These are phyloP conservation scores for Chaetomiaceae sp. DNA, from an alignment of 2,329 filamentous ascomycete genomes.

Conservation along the genomic window DNA sequence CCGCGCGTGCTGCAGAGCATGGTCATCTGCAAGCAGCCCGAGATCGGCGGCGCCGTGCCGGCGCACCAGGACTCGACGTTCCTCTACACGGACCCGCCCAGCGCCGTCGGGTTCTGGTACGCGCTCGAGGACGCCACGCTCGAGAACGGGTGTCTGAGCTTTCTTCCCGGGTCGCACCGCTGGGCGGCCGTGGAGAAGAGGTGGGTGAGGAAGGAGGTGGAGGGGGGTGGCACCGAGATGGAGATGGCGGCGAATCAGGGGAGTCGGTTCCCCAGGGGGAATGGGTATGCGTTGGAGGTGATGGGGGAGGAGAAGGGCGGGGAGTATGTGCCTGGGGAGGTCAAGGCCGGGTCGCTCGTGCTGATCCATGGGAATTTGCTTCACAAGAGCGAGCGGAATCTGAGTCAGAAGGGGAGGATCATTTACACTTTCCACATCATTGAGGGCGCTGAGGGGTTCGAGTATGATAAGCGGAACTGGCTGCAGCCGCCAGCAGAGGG, in stretches of 20 bases:
- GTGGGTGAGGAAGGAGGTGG: slow-evolving; percentile 63
- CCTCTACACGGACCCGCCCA: slow-evolving; percentile 82
- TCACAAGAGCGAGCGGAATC: slow-evolving; percentile 94
- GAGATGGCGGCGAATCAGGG: slow-evolving; percentile 69
- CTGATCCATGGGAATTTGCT: slow-evolving; percentile 93
- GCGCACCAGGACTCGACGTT: slow-evolving; percentile 93
- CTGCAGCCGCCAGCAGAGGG: slow-evolving; percentile 77
- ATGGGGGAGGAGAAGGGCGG: slow-evolving; percentile 40
- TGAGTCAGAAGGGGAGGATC: slow-evolving; percentile 77
- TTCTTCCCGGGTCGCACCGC: slow-evolving; percentile 73
- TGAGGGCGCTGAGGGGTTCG: slow-evolving; percentile 62
- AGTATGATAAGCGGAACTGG: slow-evolving; percentile 89
- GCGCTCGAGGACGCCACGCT: slow-evolving; percentile 86
- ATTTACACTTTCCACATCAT: slow-evolving; percentile 99
- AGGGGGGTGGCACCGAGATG: slow-evolving; percentile 60
- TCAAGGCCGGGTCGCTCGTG: slow-evolving; percentile 85
- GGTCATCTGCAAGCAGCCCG: slow-evolving; percentile 97
- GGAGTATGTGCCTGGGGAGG: slow-evolving; percentile 74
- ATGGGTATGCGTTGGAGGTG: slow-evolving; percentile 44
- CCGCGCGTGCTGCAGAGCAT: slow-evolving; percentile 84
- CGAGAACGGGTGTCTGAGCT: slow-evolving; percentile 84
- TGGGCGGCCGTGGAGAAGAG: slow-evolving; percentile 66
- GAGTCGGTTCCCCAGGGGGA: slow-evolving; percentile 54
- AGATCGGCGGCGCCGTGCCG: slow-evolving; percentile 87
- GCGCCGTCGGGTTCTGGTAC: slow-evolving; percentile 95